phyloP scores from a whole-genome alignment of 2,329 filamentous ascomycete species.

The Fusarium phyllophilum region DNA sequence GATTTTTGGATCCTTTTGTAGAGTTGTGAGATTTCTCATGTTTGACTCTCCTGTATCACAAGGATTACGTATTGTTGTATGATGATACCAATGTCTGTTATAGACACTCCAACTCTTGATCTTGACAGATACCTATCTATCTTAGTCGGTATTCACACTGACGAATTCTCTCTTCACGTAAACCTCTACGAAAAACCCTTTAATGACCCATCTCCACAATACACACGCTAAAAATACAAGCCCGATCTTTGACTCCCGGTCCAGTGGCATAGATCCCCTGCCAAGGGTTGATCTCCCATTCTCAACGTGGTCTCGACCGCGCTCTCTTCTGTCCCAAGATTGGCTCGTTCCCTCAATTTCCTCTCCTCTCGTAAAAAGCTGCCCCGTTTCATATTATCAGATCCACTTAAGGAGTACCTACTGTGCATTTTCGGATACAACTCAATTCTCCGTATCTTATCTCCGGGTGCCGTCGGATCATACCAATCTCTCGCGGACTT shows the following conservation, averaged over 20 bases:
- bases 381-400: neutral
- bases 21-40: neutral
- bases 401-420: neutral
- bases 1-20: neutral
- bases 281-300: slow-evolving; percentile 7
- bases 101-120: neutral
- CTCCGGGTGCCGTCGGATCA: neutral
- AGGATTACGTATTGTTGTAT: neutral
- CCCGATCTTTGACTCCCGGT: slow-evolving; percentile 14
- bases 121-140: neutral
- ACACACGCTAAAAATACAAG: slow-evolving; percentile 7
- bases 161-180: neutral
- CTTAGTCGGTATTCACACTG: neutral
- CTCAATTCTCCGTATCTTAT: slow-evolving; percentile 16
- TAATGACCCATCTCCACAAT: slow-evolving; percentile 10
- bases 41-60: neutral
- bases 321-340: neutral
- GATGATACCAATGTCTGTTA: neutral
- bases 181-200: neutral
- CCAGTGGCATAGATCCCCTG: slow-evolving; percentile 19
- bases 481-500: neutral
- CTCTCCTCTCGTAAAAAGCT: neutral
- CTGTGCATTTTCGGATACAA: slow-evolving; percentile 17
- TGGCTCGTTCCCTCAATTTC: neutral
- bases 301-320: slow-evolving; percentile 22